phyloP scores from a whole-genome alignment of 495 filamentous ascomycete species.

The Penicillium macrosclerotiorum region DNA sequence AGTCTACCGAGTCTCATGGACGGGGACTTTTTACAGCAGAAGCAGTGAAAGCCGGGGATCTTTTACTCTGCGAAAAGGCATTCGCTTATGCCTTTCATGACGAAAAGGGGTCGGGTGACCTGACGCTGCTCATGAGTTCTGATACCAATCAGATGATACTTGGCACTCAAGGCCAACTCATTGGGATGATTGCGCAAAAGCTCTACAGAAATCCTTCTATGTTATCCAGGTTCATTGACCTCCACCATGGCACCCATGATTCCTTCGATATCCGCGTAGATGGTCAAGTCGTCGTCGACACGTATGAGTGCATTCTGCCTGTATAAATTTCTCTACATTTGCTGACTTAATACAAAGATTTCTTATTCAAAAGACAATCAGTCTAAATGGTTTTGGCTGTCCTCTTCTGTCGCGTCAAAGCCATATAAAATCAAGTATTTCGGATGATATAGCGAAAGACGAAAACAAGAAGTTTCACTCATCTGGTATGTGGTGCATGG shows the following conservation, averaged over 20 bases:
- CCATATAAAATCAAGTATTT: conserved; percentile 16
- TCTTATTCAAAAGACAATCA: conserved; percentile 43
- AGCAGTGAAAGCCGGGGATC: conserved; percentile 48
- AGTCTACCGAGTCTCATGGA: conserved; percentile 24
- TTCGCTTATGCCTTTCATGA: conserved; percentile 37
- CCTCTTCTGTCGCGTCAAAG: conserved; percentile 34
- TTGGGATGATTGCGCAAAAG: conserved; percentile 41
- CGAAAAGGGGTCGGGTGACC: neutral
- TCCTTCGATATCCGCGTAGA: conserved; percentile 39
- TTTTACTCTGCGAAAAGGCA: conserved; percentile 57
- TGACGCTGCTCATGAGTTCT: conserved; percentile 33
- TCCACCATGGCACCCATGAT: conserved; percentile 43
- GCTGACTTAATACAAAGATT: conserved; percentile 31
- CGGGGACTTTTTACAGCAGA: conserved; percentile 49
- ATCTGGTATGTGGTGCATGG: conserved; percentile 52
- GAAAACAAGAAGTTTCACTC: conserved; percentile 22
- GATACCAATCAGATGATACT: conserved; percentile 24
- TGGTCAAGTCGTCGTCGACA: conserved; percentile 49
- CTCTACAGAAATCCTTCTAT: conserved; percentile 51
- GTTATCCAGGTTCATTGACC: conserved; percentile 30
- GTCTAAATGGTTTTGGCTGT: conserved; percentile 49
- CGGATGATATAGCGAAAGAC: neutral
- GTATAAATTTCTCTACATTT: neutral
- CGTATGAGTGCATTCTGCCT: conserved; percentile 27
- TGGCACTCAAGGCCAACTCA: conserved; percentile 37